Percentiles rank a stretch among this genome's conserved stretches.
These are phyloP conservation scores for Saccharomycopsis hybrid DNA, from an alignment of 1,139 yeast species.

Conservation along the genomic window DNA sequence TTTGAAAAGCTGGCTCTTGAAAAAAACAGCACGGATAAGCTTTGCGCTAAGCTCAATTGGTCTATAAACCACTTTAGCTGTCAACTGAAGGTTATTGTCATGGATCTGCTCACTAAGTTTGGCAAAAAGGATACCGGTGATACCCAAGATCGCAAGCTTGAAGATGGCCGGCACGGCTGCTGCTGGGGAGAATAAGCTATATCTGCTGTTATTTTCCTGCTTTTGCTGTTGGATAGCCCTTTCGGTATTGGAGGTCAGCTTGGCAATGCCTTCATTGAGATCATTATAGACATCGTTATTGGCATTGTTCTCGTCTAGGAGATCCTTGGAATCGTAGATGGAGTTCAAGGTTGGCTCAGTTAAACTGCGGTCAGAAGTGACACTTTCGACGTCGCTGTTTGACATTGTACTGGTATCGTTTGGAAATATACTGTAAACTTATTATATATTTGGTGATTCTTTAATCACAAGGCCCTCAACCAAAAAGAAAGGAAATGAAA, in stretches of 20 bases:
- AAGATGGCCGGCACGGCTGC: not conserved
- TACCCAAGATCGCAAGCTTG: slow-evolving; percentile 12
- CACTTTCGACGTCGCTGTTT: not conserved
- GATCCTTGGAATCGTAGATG: slow-evolving; percentile 15
- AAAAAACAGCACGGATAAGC: not conserved
- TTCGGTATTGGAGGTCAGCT: not conserved
- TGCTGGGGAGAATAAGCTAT: not conserved
- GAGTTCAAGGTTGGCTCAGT: slow-evolving; percentile 16
- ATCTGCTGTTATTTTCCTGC: not conserved
- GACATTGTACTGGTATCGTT: not conserved
- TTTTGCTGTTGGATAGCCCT: not conserved
- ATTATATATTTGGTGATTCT: not conserved
- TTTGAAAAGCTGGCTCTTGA: slow-evolving; percentile 7
- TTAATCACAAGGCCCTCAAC: too few species aligned
- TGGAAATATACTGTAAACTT: not conserved
- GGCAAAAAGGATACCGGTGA: slow-evolving; percentile 17
- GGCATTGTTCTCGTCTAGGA: slow-evolving; percentile 15
- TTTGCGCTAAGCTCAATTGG: slow-evolving; percentile 23
- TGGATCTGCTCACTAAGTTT: slow-evolving; percentile 29
- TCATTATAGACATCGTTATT: slow-evolving; percentile 14
- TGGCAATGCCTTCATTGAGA: slow-evolving; percentile 11
- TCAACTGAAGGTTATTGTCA: slow-evolving; percentile 30
- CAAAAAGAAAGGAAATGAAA: too few species aligned
- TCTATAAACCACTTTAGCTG: slow-evolving; percentile 28
- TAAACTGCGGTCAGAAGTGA: not conserved